These are phyloP conservation scores for Evernia prunastri DNA, from an alignment of 495 filamentous ascomycete species.

Conservation along the genomic window DNA sequence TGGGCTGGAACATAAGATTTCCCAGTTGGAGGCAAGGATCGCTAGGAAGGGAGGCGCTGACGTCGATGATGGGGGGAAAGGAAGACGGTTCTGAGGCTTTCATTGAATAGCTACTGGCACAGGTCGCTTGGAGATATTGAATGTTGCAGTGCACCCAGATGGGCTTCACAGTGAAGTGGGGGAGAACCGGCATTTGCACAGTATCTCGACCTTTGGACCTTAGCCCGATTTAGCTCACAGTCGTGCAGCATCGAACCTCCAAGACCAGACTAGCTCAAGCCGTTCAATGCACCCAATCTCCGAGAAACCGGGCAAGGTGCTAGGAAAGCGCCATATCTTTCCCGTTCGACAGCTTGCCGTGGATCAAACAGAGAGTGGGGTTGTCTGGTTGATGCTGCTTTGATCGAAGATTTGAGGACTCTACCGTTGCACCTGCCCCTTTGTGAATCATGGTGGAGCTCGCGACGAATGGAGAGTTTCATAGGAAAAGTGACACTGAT, in stretches of 20 bases:
- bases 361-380: too few species aligned
- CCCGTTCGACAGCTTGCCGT: background rate
- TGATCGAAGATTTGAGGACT: background rate
- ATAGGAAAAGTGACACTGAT: background rate
- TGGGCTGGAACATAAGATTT: conserved; percentile 52
- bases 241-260: background rate
- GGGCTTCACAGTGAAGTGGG: background rate
- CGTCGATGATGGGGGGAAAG: background rate
- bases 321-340: background rate
- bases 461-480: background rate
- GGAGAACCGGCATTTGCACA: background rate
- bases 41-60: background rate
- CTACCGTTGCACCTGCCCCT: background rate
- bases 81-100: background rate
- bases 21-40: conserved; percentile 36
- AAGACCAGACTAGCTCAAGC: background rate
- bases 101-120: background rate
- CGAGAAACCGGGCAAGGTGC: background rate
- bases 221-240: background rate
- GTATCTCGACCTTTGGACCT: background rate
- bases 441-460: background rate
- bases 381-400: too few species aligned
- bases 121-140: background rate
- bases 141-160: background rate
- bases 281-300: background rate